Evolutionary conservation across 495 filamentous ascomycete genomes (phyloP).

Genomic region (Aspergillus kassunensis): DNA sequence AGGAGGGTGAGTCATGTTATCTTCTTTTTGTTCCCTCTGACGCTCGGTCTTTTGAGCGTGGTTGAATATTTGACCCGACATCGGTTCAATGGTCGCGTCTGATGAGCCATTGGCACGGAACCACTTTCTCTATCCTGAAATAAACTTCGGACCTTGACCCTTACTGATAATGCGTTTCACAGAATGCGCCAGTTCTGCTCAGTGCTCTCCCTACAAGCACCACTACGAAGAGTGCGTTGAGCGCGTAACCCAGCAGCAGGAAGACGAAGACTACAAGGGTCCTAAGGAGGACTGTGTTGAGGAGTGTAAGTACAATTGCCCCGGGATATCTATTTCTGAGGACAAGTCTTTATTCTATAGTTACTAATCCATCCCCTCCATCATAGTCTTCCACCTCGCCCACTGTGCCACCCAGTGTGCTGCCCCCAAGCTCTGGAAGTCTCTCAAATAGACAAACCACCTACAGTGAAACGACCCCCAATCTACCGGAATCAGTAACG

Average conservation of each 20-base stretch:
- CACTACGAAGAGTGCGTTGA: slow-evolving; percentile 97
- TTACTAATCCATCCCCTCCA: slow-evolving; percentile 12
- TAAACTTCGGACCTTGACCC: background rate
- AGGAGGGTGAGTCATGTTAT: slow-evolving; percentile 68
- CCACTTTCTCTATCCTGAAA: background rate
- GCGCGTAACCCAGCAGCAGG: slow-evolving; percentile 73
- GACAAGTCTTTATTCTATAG: background rate
- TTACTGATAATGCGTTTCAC: slow-evolving; percentile 19
- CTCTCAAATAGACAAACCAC: slow-evolving; percentile 70
- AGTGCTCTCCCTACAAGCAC: slow-evolving; percentile 87
- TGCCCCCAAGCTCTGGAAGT: slow-evolving; percentile 88
- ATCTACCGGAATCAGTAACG: slow-evolving; percentile 14
- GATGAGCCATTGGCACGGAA: slow-evolving; percentile 4
- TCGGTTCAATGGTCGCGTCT: too few relatives aligned
- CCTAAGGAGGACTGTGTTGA: slow-evolving; percentile 93
- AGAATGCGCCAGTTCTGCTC: slow-evolving; percentile 84
- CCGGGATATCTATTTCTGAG: background rate
- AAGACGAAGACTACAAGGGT: slow-evolving; percentile 58
- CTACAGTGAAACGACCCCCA: slow-evolving; percentile 10
- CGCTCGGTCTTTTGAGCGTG: too few relatives aligned
- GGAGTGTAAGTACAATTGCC: slow-evolving; percentile 77
- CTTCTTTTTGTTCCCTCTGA: background rate
- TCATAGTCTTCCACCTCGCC: slow-evolving; percentile 90
- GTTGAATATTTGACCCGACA: too few relatives aligned
- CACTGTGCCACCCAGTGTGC: slow-evolving; percentile 91